phyloP scores from a whole-genome alignment of 2,329 filamentous ascomycete genomes.

The Colletotrichum kahawae region DNA sequence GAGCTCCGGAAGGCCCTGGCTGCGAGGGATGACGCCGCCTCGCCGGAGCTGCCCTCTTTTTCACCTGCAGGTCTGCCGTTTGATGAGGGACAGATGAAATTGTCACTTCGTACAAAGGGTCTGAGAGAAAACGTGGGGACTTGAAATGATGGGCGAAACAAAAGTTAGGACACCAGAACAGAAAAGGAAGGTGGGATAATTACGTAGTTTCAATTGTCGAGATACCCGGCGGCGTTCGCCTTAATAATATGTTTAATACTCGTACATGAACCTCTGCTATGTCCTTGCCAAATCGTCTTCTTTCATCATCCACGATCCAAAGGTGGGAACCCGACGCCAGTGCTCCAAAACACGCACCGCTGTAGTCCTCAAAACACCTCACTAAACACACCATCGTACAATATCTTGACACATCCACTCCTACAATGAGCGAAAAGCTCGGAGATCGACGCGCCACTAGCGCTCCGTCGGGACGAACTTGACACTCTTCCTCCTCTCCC shows the following conservation, averaged over 20 bases:
- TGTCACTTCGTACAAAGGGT: conserved; percentile 62
- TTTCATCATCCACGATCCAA: not conserved
- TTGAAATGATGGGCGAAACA: not conserved
- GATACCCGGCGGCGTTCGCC: conserved; percentile 13
- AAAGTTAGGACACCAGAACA: not conserved
- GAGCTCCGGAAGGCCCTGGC: conserved; percentile 42
- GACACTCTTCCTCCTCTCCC: conserved; percentile 68
- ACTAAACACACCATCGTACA: not conserved
- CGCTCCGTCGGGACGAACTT: conserved; percentile 59
- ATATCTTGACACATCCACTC: not conserved
- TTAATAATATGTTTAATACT: conserved; percentile 5
- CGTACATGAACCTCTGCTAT: not conserved
- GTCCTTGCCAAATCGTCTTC: not conserved
- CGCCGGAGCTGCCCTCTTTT: not conserved
- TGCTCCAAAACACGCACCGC: not conserved
- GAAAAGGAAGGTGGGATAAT: not conserved
- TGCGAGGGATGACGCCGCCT: conserved; percentile 26
- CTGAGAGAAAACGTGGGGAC: conserved; percentile 50
- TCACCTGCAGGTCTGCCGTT: conserved; percentile 45
- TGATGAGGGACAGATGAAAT: conserved; percentile 47
- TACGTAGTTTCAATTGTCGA: conserved; percentile 13
- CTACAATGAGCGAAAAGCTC: not conserved
- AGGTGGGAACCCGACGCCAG: not conserved
- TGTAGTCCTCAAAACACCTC: not conserved
- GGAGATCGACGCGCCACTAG: conserved; percentile 9